phyloP scores from a whole-genome alignment of 345 rosid species.

The Linum lewisii region DNA sequence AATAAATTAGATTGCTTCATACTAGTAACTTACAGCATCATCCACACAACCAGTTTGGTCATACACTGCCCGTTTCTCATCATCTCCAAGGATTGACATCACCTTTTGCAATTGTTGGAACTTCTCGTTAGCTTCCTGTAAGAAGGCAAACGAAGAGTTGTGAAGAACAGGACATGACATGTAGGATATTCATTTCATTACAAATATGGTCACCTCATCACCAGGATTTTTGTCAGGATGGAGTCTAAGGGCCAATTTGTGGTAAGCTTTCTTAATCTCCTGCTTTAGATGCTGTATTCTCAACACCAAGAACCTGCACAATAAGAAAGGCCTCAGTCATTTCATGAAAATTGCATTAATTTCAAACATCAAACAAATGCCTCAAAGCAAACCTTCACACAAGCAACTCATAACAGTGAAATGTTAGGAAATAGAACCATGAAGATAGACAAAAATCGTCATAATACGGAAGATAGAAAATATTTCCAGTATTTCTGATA shows the following conservation, averaged over 20 bases:
- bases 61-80: constrained; percentile 69
- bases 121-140: constrained; percentile 88
- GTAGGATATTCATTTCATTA: background rate
- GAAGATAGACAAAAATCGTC: background rate
- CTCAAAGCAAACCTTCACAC: background rate
- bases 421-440: background rate
- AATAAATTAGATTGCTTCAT: too few relatives aligned
- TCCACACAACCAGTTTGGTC: constrained; percentile 86
- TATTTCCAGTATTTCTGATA: too few relatives aligned
- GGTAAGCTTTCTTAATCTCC: constrained; percentile 81
- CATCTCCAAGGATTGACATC: constrained; percentile 81
- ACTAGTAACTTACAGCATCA: constrained; percentile 63
- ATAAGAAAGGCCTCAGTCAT: background rate
- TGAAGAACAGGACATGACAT: background rate
- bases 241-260: constrained; percentile 72
- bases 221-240: constrained; percentile 95
- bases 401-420: background rate
- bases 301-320: constrained; percentile 72
- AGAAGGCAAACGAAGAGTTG: constrained; percentile 1
- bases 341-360: constrained; percentile 5
- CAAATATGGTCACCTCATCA: constrained; percentile 45
- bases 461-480: too few relatives aligned
- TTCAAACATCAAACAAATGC: background rate
- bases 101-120: constrained; percentile 94
- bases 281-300: constrained; percentile 58